Evolutionary conservation across 2,329 filamentous ascomycete genomes (phyloP), one percentile per base, ranked within the genome.

Genomic region (Fusarium irregulare): DNA sequence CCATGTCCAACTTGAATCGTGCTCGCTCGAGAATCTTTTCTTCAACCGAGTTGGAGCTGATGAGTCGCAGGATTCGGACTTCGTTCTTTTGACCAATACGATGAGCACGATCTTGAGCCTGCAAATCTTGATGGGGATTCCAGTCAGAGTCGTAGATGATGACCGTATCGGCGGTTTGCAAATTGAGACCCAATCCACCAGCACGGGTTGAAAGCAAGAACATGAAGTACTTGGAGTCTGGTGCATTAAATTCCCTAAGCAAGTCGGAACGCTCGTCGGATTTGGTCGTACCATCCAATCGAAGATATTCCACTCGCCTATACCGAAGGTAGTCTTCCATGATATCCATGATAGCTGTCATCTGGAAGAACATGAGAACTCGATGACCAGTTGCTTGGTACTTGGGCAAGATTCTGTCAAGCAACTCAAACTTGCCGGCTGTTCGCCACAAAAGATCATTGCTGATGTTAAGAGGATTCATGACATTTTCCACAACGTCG

Each of bases 261-360:
- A 99, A 86, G 54, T 97, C 94, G 2, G 94, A 98, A 72, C 96
- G 93, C 81, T 99, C 96, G 77, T 99, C 96, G 2, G 96, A 94
- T 80, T 99, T 99, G 47, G 96, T 99, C 1, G 94, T 96, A 84
- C 96, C 96, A 77, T 99, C 96, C 64, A 99, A 86, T 78, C 96
- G 94, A 72, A 99, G 86, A 78, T 97, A 99, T 76, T 92, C 87
- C 73, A 97, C 86, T 48, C 91, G 92, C 70, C 93, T 89, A 76
- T 93, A 91, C 6, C 95, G 91, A 68, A 99, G 82, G 79, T 97
- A 99, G 79, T 99, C 96, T 76, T 99, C 96, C 96, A 99, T 98
- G 77, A 99, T 99, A 82, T 99, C 97, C 96, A 99, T 99, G 78
- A 99, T 99, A 67, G 97, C 94, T 6, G 96, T 99, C 96, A 99